A percentile compares a stretch with the other conserved stretches of the same genome.
Conservation (phyloP, 2,329 filamentous ascomycete genomes). For the Acrocalymma vagum region DNA sequence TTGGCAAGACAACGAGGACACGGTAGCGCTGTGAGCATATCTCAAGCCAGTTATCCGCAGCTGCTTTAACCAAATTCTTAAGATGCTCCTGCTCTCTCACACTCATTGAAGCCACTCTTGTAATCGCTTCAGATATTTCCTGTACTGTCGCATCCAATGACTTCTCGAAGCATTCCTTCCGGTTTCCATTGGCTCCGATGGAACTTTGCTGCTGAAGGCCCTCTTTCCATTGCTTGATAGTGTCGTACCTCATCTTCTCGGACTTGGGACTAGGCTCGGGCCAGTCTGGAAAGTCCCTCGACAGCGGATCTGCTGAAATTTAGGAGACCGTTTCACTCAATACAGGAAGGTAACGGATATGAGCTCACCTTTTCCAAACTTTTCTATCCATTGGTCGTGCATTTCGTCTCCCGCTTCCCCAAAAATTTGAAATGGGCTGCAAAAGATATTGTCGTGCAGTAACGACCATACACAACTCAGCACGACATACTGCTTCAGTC, state of each 20-base stretch:
- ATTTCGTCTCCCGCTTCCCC: slow-evolving; percentile 12
- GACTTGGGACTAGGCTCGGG: slow-evolving; percentile 7
- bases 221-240: slow-evolving; percentile 8
- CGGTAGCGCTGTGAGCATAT: slow-evolving; percentile 20
- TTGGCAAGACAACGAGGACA: slow-evolving; percentile 11
- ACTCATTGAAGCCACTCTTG: slow-evolving; percentile 9
- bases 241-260: slow-evolving; percentile 18
- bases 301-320: not conserved
- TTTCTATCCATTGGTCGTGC: slow-evolving; percentile 10
- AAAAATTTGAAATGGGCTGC: slow-evolving; percentile 18
- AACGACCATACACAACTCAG: slow-evolving; percentile 19
- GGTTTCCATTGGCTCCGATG: not conserved
- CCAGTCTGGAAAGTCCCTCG: slow-evolving; percentile 8
- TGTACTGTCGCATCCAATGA: slow-evolving; percentile 1
- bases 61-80: slow-evolving; percentile 9
- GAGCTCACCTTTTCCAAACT: slow-evolving; percentile 13
- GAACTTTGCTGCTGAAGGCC: slow-evolving; percentile 1
- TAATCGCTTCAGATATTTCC: slow-evolving; percentile 5
- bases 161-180: slow-evolving; percentile 9
- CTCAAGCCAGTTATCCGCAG: slow-evolving; percentile 21
- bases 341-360: not conserved
- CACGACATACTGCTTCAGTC: slow-evolving; percentile 20
- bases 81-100: slow-evolving; percentile 6
- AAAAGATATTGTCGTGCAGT: slow-evolving; percentile 15
- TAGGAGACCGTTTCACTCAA: not conserved